A percentile compares a stretch with the other conserved stretches of the same genome.
phyloP scores from a whole-genome alignment of 345 rosid species.

The Sonneratia caseolaris region DNA sequence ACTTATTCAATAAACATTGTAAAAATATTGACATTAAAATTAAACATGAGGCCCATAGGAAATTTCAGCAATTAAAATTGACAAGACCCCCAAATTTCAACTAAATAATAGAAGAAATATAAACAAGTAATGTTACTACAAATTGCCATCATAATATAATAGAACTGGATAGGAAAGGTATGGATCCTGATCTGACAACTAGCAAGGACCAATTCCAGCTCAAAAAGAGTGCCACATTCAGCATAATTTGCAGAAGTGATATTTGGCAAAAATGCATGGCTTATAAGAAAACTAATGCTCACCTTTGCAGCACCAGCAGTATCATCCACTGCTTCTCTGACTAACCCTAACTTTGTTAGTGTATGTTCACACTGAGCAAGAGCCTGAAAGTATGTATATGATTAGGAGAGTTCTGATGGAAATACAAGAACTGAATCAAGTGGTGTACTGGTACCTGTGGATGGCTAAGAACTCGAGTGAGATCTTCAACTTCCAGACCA shows the following conservation, averaged over 20 bases:
- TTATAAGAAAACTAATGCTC: constrained; percentile 8
- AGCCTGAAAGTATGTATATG: constrained; percentile 39
- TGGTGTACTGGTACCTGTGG: constrained; percentile 52
- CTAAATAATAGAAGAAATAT: not conserved
- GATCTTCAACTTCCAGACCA: constrained; percentile 66
- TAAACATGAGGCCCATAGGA: not conserved
- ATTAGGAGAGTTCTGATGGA: constrained; percentile 1
- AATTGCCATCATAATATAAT: not conserved
- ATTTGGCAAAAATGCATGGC: not conserved
- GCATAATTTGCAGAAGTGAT: not conserved
- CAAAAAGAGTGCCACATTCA: not conserved
- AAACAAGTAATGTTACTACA: not conserved
- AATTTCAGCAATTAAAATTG: not conserved
- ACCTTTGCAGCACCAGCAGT: constrained; percentile 99
- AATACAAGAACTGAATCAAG: constrained; percentile 4
- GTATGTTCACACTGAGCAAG: constrained; percentile 95
- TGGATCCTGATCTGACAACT: not conserved
- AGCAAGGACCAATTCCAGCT: not conserved
- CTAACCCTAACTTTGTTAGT: constrained; percentile 66
- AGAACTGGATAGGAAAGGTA: not conserved
- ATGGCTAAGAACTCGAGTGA: constrained; percentile 91
- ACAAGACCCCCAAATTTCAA: not conserved
- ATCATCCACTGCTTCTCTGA: constrained; percentile 87
- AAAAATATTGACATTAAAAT: too few relatives aligned
- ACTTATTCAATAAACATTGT: not conserved